phyloP scores from a whole-genome alignment of 768 basidiomycete genomes.

The Cystobasidium onofrii region DNA sequence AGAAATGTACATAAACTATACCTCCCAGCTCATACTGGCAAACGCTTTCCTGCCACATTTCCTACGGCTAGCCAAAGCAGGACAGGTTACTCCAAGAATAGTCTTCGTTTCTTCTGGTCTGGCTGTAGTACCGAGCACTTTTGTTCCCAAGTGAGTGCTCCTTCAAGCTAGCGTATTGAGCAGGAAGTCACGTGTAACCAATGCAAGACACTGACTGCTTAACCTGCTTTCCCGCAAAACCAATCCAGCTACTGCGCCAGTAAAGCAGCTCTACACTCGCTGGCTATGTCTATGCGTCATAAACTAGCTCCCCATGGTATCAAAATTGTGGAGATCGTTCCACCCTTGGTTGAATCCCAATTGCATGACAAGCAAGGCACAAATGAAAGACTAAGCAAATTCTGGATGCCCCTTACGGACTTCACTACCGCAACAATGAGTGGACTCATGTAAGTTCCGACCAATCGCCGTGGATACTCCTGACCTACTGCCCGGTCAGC shows the following conservation, averaged over 20 bases:
- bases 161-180: not conserved
- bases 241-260: slow-evolving; percentile 15
- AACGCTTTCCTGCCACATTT: slow-evolving; percentile 8
- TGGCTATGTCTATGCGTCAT: slow-evolving; percentile 7
- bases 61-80: not conserved
- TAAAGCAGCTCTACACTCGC: slow-evolving; percentile 18
- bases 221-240: not conserved
- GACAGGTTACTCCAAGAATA: not conserved
- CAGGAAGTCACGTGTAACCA: not conserved
- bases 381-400: not conserved
- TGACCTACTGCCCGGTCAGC: not conserved
- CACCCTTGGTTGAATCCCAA: slow-evolving; percentile 24
- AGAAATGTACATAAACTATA: slow-evolving; percentile 19
- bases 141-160: not conserved
- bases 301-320: not conserved
- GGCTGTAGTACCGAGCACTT: slow-evolving; percentile 3
- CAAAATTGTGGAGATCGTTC: slow-evolving; percentile 10
- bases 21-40: slow-evolving; percentile 14
- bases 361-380: slow-evolving; percentile 10
- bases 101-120: slow-evolving; percentile 7
- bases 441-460: not conserved
- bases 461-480: not conserved
- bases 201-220: not conserved
- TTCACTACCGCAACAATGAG: not conserved
- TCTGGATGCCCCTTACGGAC: not conserved